These are phyloP conservation scores for Botryosphaeria agaves DNA, from an alignment of 2,329 filamentous ascomycete species.

Conservation along the genomic window DNA sequence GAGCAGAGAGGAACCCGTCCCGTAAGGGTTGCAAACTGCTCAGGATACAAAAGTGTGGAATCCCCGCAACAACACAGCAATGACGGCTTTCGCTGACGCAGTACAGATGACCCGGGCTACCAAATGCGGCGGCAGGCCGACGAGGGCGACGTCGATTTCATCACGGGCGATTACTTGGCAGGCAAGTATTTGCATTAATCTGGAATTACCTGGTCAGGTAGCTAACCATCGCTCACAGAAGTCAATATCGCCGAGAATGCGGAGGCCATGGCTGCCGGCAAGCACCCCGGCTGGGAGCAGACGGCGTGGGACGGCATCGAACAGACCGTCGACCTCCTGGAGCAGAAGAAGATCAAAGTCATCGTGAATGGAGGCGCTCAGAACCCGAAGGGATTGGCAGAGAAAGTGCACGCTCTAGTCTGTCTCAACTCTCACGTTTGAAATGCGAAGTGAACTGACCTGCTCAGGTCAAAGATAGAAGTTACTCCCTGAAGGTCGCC, in stretches of 20 bases:
- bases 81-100: neutral
- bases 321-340: slow-evolving; percentile 26
- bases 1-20: slow-evolving; percentile 1
- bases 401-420: slow-evolving; percentile 24
- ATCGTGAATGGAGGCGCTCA: slow-evolving; percentile 39
- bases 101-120: slow-evolving; percentile 6
- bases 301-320: slow-evolving; percentile 32
- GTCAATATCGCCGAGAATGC: slow-evolving; percentile 30
- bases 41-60: slow-evolving; percentile 3
- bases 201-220: no score
- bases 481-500: slow-evolving; percentile 22
- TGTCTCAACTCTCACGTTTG: slow-evolving; percentile 3
- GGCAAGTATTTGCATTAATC: slow-evolving; percentile 19
- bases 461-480: slow-evolving; percentile 16
- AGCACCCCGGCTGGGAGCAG: slow-evolving; percentile 26
- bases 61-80: neutral
- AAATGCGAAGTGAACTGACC: no score
- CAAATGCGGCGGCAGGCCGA: slow-evolving; percentile 7
- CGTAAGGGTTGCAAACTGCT: slow-evolving; percentile 7
- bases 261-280: slow-evolving; percentile 19
- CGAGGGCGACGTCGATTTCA: slow-evolving; percentile 24
- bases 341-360: slow-evolving; percentile 34
- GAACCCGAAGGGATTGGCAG: slow-evolving; percentile 34
- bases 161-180: slow-evolving; percentile 36
- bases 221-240: no score